Conservation (phyloP, 805 yeast species). For the Ogataea ramenticola region DNA sequence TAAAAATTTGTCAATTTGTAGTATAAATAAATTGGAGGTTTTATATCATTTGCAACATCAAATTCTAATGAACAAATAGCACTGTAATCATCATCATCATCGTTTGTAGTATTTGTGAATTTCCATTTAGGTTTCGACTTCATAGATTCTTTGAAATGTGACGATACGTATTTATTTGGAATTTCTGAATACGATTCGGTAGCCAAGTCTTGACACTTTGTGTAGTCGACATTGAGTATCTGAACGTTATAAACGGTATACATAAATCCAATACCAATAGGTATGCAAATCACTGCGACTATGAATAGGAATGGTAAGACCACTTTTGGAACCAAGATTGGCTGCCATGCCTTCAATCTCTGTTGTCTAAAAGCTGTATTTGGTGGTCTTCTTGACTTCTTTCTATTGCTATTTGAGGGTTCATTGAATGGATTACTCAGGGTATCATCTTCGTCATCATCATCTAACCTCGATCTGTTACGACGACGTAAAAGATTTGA, state of each 20-base stretch:
- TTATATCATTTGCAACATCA: constrained; percentile 61
- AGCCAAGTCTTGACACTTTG: constrained; percentile 49
- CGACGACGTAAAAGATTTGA: constrained; percentile 20
- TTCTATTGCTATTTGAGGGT: constrained; percentile 12
- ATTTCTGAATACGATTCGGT: constrained; percentile 36
- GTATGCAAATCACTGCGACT: constrained; percentile 75
- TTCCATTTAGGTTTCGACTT: constrained; percentile 48
- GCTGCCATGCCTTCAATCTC: constrained; percentile 61
- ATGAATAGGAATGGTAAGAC: constrained; percentile 78
- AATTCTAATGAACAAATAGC: constrained; percentile 62
- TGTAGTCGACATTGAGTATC: constrained; percentile 66
- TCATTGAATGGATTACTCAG: constrained; percentile 21
- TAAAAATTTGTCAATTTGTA: constrained; percentile 85
- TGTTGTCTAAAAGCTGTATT: constrained; percentile 79
- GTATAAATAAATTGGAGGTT: constrained; percentile 67
- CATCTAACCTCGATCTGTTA: constrained; percentile 19
- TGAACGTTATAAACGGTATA: constrained; percentile 77
- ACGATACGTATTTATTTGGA: constrained; percentile 49
- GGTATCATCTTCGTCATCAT: constrained; percentile 16
- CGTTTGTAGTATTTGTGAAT: constrained; percentile 23
- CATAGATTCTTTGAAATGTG: constrained; percentile 50
- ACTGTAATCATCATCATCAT: constrained; percentile 29
- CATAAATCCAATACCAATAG: constrained; percentile 81
- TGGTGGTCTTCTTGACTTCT: constrained; percentile 47
- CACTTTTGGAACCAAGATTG: constrained; percentile 85